Base-by-base conservation (phyloP, 768 basidiomycete genomes). In the Neoboletus magnificus region DNA sequence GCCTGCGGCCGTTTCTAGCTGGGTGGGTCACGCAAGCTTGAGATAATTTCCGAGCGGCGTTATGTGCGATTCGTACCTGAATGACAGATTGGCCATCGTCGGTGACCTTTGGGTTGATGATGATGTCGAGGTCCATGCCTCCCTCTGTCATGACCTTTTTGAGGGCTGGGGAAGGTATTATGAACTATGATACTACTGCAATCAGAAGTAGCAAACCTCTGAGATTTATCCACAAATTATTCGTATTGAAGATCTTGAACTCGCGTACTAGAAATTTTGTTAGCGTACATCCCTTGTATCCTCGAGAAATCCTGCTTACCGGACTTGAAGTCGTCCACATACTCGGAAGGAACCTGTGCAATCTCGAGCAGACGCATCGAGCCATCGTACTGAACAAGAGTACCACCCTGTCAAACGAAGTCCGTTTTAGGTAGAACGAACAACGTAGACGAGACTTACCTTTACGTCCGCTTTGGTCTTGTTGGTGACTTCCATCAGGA, bases 401-500 rank as follows among this genome's bases (percentile, higher is more conserved):
- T 93, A 71, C 91, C 91, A 74, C 89, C 89, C 84, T 85, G 12
- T 32, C 22, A 33, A 55, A 30, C 15, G 40, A 37, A 20, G 3
- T 40, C 44, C n/a, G 27, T 30, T 20, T 42, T 1, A 39, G 4
- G n/a, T 20, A 25, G 36, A 33, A 29, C 22, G 15, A 37, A 30
- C 23, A 42, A 11, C 12, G 3, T 3, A 41, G 23, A 27, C 8
- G 18, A 35, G 36, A 39, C 56, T 48, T 60, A 76, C 77, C 71
- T 82, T 80, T 61, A 80, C 73, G 66, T 87, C 93, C 48, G 89
- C 92, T 81, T 96, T 94, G 66, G 93, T 95, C 82, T 95, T 96
- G 79, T 95, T 91, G 12, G 94, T 97, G 59, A 96, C 89, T 73
- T 96, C 91, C 91, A 93, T 93, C 70, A 93, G 73, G 76, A 93